A percentile compares a stretch with the other conserved stretches of the same genome.
Evolutionary conservation across 1,139 yeast genomes (phyloP).

Genomic region (Saccharomyces hybrid): DNA sequence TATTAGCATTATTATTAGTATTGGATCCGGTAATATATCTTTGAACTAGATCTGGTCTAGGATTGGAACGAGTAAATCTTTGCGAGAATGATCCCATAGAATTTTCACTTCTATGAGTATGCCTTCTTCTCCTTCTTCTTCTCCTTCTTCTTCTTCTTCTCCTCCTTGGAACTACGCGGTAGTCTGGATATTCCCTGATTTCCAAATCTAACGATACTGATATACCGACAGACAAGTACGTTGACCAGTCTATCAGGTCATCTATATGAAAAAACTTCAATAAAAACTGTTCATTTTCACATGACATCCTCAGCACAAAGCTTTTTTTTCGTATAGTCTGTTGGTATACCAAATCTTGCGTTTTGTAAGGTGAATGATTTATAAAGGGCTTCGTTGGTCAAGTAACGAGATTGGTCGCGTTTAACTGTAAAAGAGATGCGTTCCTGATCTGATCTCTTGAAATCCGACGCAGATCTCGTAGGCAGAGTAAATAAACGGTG

Average conservation of each 20-base stretch:
- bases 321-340: constrained; percentile 44
- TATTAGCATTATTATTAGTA: not conserved
- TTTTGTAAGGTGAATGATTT: constrained; percentile 62
- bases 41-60: not conserved
- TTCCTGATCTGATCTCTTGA: constrained; percentile 29
- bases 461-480: constrained; percentile 18
- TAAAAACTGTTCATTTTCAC: constrained; percentile 63
- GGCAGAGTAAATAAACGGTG: constrained; percentile 10
- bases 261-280: constrained; percentile 48
- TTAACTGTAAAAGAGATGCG: constrained; percentile 26
- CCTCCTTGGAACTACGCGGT: constrained; percentile 68
- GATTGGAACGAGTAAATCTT: not conserved
- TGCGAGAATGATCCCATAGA: not conserved
- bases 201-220: constrained; percentile 58
- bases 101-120: constrained; percentile 11
- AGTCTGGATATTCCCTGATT: constrained; percentile 54
- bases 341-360: constrained; percentile 62
- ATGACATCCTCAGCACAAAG: constrained; percentile 49
- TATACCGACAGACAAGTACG: constrained; percentile 50
- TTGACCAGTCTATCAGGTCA: constrained; percentile 60
- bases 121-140: constrained; percentile 13
- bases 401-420: constrained; percentile 26
- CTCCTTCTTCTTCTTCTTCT: constrained; percentile 39
- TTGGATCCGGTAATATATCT: not conserved
- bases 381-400: constrained; percentile 34